Base-by-base conservation (phyloP, 805 yeast species). In the Saccharomycopsis malanga region DNA sequence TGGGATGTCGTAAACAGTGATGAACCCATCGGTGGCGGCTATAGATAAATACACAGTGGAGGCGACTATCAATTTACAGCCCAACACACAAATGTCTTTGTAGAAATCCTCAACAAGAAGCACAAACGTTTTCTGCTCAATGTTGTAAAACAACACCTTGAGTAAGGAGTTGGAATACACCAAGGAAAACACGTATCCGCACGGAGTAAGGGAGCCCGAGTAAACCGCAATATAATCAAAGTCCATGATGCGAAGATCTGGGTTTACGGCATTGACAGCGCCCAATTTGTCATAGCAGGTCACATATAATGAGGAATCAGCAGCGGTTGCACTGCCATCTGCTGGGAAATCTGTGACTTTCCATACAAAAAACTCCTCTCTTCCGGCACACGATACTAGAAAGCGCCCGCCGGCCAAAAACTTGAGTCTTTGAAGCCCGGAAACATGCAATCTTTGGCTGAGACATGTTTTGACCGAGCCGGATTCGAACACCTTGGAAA, bases 181-280 rank as follows among this genome's bases (percentile, higher is more conserved):
- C 0, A 87, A 76, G 2, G 77, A 74, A 5, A 89, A 56, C 1
- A 79, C 55, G 54, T 77, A 74, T 5, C 81, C 83, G 24, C 50
- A 49, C 2, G 61, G 45, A 15, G 52, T 56, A 4, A 56, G 57
- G 14, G 55, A 46, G 0, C 45, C 46, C 4, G 52, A 52, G n/a
- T 58, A 57, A 1, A 72, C 65, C 36, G 71, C 69, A 12, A 71
- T 52, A 4, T 76, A 64, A 52, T 73, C 82, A 58, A 88, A 83
- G 61, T 85, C 95, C 96, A 88, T 91, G 46, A 91, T 79, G 54
- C 98, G 71, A 52, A 93, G 69, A 61, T 93, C 98, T 0, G 95
- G 95, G 48, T 77, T 75, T 12, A 70, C 70, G 7, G 71, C 62
- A 1, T 72, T 34, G 14, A 45, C 66, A 1, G 87, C 77, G 2